Base-by-base conservation (phyloP, 202 grass and related monocot species). In the Digitaria exilis region DNA sequence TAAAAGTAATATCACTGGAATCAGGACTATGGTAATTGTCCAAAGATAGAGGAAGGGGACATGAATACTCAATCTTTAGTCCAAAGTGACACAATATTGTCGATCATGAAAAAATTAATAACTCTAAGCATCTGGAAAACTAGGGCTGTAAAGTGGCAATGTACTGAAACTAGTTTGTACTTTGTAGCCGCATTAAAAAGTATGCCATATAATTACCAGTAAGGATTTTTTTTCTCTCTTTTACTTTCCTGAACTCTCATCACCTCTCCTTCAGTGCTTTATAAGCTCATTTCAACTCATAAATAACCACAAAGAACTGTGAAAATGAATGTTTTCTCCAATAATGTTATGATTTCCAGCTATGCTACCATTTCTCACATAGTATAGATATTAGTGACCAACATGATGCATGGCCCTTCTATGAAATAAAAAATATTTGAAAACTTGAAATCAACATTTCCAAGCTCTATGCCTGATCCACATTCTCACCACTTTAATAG, bases 91-190 rank as follows among this genome's bases (percentile, higher is more conserved):
- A 4, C 7, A 55, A 67, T 28, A 55, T 41, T 5, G 9, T 68
- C 35, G 13, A 43, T 29, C 31, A 69, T 39, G 34, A 26, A 54
- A 55, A 1, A 7, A 18, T 11, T 39, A 21, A 56, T 21, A 44
- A 44, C 0, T 42, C 13, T 57, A 44, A 52, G 21, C 13, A 39
- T 0, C 42, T 54, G 19, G 58, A 63, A 28, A 18, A 29, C 5
- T 73, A 29, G 28, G 30, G 5, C 41, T 69, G 15, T 30, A 51
- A 44, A 76, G 42, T 25, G 15, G 3, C 44, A 75, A 37, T 34
- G 58, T 25, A 69, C 54, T 15, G 43, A 44, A 79, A 18, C n/a
- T 76, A n/a, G n/a, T n/a, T n/a, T n/a, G n/a, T n/a, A 82, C 7
- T 42, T 32, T 71, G 34, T 43, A 61, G 24, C 18, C 3, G 9